These are phyloP conservation scores for Magnolia changhungtana DNA, from an alignment of 164 flowering plant species.

Conservation along the genomic window DNA sequence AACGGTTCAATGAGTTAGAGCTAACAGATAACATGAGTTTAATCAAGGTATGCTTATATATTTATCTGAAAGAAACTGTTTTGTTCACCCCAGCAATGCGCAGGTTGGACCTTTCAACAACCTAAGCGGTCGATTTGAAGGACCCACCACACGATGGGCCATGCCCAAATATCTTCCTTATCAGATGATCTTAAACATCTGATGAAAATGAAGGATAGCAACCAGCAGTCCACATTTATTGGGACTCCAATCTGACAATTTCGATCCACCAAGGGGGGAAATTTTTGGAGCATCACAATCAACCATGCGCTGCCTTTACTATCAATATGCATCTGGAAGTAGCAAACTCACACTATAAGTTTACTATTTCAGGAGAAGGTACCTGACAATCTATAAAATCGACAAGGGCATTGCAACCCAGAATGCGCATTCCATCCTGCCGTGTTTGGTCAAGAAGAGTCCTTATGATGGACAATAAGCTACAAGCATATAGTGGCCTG, in stretches of 20 bases:
- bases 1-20: slow-evolving; percentile 14
- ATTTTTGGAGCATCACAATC: neutral
- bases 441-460: slow-evolving; percentile 76
- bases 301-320: neutral
- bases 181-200: neutral
- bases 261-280: neutral
- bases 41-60: too few relatives aligned
- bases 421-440: slow-evolving; percentile 60
- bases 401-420: slow-evolving; percentile 69
- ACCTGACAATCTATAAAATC: slow-evolving; percentile 84
- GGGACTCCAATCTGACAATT: neutral
- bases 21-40: neutral
- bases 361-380: slow-evolving; percentile 6
- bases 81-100: too few relatives aligned
- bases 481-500: slow-evolving; percentile 87
- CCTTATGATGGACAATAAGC: slow-evolving; percentile 59
- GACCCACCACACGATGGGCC: neutral
- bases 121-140: too few relatives aligned
- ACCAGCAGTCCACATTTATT: neutral
- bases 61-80: too few relatives aligned
- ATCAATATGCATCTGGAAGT: neutral
- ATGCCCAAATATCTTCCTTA: neutral
- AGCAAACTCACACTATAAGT: neutral
- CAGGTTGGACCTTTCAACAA: too few relatives aligned
- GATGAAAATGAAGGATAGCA: neutral